Conservation (phyloP, 2,329 filamentous ascomycete species). For the Fusarium succisae region DNA sequence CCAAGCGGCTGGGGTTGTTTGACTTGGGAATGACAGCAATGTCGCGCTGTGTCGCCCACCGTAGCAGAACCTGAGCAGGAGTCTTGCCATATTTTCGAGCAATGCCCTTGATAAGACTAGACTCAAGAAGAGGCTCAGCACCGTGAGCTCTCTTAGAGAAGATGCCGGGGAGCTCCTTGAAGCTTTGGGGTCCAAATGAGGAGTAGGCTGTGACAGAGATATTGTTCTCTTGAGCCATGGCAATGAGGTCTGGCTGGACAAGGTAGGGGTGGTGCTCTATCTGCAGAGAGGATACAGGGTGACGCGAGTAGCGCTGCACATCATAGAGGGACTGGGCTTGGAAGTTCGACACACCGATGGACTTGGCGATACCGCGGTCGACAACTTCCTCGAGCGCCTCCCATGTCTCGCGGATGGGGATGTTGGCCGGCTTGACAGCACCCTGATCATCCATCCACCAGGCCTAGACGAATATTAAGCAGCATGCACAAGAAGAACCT, state of each 20-base stretch:
- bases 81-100: conserved; percentile 66
- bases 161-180: conserved; percentile 45
- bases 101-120: conserved; percentile 56
- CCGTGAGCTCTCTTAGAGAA: conserved; percentile 41
- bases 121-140: conserved; percentile 44
- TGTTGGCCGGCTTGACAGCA: conserved; percentile 65
- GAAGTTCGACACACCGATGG: conserved; percentile 85
- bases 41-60: conserved; percentile 73
- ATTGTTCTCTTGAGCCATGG: conserved; percentile 64
- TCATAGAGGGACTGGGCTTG: conserved; percentile 67
- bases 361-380: conserved; percentile 70
- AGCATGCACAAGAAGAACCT: neutral
- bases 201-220: conserved; percentile 73
- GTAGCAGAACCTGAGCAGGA: conserved; percentile 71
- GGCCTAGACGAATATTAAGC: conserved; percentile 15
- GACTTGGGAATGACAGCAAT: conserved; percentile 73
- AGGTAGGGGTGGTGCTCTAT: conserved; percentile 77
- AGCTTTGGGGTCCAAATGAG: conserved; percentile 67
- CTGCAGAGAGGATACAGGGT: conserved; percentile 66
- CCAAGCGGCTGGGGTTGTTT: conserved; percentile 59
- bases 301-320: conserved; percentile 66
- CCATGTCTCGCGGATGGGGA: conserved; percentile 82
- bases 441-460: conserved; percentile 54
- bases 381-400: conserved; percentile 78
- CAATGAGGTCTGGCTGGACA: conserved; percentile 64